Conservation (phyloP, 805 yeast genomes). For the Suhomyces kilbournensis region DNA sequence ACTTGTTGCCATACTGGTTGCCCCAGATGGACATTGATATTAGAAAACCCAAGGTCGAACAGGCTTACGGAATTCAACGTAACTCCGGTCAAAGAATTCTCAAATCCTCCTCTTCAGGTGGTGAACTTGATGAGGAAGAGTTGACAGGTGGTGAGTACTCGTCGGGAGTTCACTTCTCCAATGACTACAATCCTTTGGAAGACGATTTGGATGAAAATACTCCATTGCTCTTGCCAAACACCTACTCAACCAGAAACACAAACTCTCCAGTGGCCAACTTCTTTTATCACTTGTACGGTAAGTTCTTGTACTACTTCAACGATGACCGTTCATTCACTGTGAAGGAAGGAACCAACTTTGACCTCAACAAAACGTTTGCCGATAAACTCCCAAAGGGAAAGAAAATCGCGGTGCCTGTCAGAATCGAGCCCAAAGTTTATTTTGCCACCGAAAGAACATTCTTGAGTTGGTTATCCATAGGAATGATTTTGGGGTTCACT, state of each 20-base stretch:
- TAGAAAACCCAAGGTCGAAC: conserved; percentile 72
- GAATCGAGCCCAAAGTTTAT: conserved; percentile 98
- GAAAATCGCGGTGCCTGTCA: conserved; percentile 84
- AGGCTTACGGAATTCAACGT: conserved; percentile 62
- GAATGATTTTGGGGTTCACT: conserved; percentile 82
- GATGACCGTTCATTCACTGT: conserved; percentile 46
- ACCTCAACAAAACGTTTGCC: conserved; percentile 42
- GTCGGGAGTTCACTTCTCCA: conserved; percentile 40
- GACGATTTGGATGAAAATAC: conserved; percentile 49
- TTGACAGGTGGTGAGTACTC: conserved; percentile 41
- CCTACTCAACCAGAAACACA: conserved; percentile 24
- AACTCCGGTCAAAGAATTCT: conserved; percentile 24
- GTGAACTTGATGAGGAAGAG: conserved; percentile 69
- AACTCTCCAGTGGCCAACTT: conserved; percentile 33
- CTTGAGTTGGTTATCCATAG: conserved; percentile 89
- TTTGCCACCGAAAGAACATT: conserved; percentile 97
- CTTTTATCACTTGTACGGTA: conserved; percentile 30
- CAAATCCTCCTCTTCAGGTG: conserved; percentile 47
- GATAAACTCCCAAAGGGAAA: conserved; percentile 84
- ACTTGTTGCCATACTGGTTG: conserved; percentile 91
- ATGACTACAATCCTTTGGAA: conserved; percentile 45
- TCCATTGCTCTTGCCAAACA: conserved; percentile 41
- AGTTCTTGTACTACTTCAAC: conserved; percentile 39
- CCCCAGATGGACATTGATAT: conserved; percentile 97
- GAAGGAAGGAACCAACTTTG: conserved; percentile 44